Evolutionary conservation across 768 basidiomycete species (phyloP).

Genomic region (Exidia glandulosa): DNA sequence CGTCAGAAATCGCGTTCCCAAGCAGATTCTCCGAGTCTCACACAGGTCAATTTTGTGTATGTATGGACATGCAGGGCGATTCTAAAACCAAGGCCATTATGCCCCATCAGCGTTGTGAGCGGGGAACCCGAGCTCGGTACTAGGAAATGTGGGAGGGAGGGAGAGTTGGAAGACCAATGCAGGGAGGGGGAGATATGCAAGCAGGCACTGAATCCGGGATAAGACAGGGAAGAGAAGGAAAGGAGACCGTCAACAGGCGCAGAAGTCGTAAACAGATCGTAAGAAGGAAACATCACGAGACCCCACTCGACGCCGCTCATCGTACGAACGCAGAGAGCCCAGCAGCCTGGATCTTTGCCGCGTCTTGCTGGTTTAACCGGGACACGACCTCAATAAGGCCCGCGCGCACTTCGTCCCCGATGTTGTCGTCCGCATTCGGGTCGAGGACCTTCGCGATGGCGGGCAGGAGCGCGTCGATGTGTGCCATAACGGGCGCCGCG

Average conservation of each 20-base stretch:
- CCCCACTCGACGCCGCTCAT: neutral
- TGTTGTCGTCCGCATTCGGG: slow-evolving; percentile 59
- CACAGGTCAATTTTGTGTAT: neutral
- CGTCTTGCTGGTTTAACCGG: slow-evolving; percentile 61
- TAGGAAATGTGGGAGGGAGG: neutral
- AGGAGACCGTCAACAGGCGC: neutral
- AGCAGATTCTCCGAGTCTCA: neutral
- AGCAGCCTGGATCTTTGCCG: slow-evolving; percentile 70
- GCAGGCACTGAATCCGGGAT: neutral
- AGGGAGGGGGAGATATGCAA: neutral
- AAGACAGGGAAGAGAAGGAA: neutral
- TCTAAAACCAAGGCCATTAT: neutral
- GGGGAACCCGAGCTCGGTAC: neutral
- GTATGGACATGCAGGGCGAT: neutral
- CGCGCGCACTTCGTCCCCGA: slow-evolving; percentile 66
- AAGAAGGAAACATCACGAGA: neutral
- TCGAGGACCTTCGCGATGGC: slow-evolving; percentile 80
- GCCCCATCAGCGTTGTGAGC: neutral
- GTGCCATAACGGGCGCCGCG: slow-evolving; percentile 55
- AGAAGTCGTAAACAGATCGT: neutral
- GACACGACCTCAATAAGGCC: slow-evolving; percentile 66
- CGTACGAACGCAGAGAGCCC: slow-evolving; percentile 40
- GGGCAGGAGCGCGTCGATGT: slow-evolving; percentile 66
- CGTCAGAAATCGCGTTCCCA: neutral
- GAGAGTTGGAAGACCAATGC: too few relatives aligned